Base-by-base conservation (phyloP, 2,329 filamentous ascomycete species). In the Aspergillus sp. region DNA sequence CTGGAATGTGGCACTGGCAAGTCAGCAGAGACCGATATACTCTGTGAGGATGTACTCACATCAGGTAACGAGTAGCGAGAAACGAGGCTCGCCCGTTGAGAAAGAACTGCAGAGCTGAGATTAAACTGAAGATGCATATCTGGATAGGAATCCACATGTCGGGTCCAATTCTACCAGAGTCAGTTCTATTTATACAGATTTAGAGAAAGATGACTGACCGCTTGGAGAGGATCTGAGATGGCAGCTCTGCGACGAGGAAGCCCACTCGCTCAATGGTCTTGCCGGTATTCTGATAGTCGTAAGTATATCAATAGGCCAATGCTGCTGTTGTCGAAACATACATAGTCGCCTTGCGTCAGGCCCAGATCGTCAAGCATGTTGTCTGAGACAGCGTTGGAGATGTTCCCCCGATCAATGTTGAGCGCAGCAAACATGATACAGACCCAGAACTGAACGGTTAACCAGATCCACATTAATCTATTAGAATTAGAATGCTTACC, bases 111-210 rank as follows among this genome's bases (percentile, higher is more conserved):
- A 68, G 69, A 6, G 60, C 58, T 1, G 71, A 74, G 61, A 66
- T 76, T 67, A 59, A 41, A 31, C 68, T 70, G 69, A 72, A 75
- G 7, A 65, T 70, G 5, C 75, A 71, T 70, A 86, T 82, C 62
- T 84, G 82, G 52, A 78, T 70, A 0, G 83, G 83, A 39, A 85
- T 82, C 82, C 81, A 84, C 23, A 77, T 75, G 59, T 84, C 82
- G 3, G 79, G 80, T 0, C 79, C 83, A 52, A 82, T 69, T 75
- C 76, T 84, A 17, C n/a, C 6, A 21, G 5, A 17, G 27, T 35
- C 46, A 48, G 46, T 21, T 7, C 2, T 15, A 1, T 48, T 15
- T 1, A 37, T 14, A 3, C 3, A 2, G 0, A 3, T n/a, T 37
- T 8, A n/a, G 27, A 1, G 2, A 9, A 2, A 4, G 9, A 11